Percentiles rank a stretch among this genome's conserved stretches.
These are phyloP conservation scores for Helicocarpus griseus DNA, from an alignment of 2,329 filamentous ascomycete genomes.

Conservation along the genomic window DNA sequence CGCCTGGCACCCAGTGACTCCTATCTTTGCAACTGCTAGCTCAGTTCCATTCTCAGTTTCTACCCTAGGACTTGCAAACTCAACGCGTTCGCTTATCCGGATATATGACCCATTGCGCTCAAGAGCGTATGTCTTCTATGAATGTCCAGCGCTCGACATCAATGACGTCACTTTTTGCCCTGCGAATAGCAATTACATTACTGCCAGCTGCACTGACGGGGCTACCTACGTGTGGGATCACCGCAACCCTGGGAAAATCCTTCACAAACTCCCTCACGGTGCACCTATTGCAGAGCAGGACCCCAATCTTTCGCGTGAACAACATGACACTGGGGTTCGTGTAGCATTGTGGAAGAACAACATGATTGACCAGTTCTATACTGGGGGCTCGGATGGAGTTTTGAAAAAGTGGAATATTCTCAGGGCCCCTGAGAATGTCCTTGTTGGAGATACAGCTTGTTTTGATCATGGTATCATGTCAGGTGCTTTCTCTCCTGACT, in stretches of 20 bases:
- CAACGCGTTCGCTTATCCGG: conserved; percentile 41
- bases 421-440: conserved; percentile 40
- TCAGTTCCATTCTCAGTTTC: conserved; percentile 26
- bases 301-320: conserved; percentile 32
- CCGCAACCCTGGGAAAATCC: conserved; percentile 34
- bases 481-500: conserved; percentile 47
- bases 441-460: conserved; percentile 41
- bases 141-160: conserved; percentile 52
- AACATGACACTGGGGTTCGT: conserved; percentile 48
- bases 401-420: conserved; percentile 53
- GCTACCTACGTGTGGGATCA: conserved; percentile 52
- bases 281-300: conserved; percentile 40
- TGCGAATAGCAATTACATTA: conserved; percentile 38
- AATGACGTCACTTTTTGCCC: conserved; percentile 49
- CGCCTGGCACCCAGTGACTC: conserved; percentile 44
- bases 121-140: conserved; percentile 35
- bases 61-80: conserved; percentile 23
- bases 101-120: conserved; percentile 38
- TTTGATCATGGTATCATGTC: conserved; percentile 48
- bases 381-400: conserved; percentile 51
- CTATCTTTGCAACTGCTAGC: conserved; percentile 45
- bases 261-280: conserved; percentile 45
- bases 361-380: conserved; percentile 44
- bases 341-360: conserved; percentile 47
- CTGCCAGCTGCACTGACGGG: conserved; percentile 52